Conservation (phyloP, 495 filamentous ascomycete genomes). For the Penicillium parvum region DNA sequence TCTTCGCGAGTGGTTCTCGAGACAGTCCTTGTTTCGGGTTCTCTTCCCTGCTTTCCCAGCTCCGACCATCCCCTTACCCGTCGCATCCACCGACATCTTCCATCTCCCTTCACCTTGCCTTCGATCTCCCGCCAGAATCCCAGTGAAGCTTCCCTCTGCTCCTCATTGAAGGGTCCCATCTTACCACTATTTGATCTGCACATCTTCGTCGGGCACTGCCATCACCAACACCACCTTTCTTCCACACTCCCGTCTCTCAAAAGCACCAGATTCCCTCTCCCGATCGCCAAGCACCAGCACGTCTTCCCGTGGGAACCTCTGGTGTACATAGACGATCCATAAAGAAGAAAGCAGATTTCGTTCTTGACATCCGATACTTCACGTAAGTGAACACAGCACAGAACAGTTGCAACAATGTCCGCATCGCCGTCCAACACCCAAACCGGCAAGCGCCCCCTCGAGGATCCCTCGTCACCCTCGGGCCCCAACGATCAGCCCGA, state of each 20-base stretch:
- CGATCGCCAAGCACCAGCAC: constrained; percentile 68
- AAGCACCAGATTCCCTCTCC: constrained; percentile 44
- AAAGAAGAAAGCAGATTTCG: constrained; percentile 40
- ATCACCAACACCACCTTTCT: constrained; percentile 30
- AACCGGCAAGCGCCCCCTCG: constrained; percentile 87
- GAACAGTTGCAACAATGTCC: constrained; percentile 47
- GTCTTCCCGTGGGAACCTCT: constrained; percentile 84
- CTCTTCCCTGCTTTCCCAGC: constrained; percentile 19
- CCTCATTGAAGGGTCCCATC: constrained; percentile 10
- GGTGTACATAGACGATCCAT: constrained; percentile 83
- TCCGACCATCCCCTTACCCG: constrained; percentile 16
- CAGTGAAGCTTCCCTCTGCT: constrained; percentile 17
- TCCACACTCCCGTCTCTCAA: constrained; percentile 37
- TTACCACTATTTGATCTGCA: constrained; percentile 21
- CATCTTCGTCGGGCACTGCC: constrained; percentile 31
- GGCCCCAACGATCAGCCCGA: constrained; percentile 89
- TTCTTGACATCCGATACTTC: constrained; percentile 41
- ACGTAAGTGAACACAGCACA: constrained; percentile 38
- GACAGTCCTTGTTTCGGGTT: constrained; percentile 2
- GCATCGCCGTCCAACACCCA: constrained; percentile 58
- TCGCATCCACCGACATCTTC: constrained; percentile 22
- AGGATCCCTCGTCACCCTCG: constrained; percentile 93
- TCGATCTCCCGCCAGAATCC: constrained; percentile 8
- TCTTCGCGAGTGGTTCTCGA: background rate
- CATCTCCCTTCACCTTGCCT: constrained; percentile 11